Percentiles rank a stretch among this genome's conserved stretches.
Evolutionary conservation across 345 rosid species (phyloP).

Genomic region (Geranium rotundifolium): DNA sequence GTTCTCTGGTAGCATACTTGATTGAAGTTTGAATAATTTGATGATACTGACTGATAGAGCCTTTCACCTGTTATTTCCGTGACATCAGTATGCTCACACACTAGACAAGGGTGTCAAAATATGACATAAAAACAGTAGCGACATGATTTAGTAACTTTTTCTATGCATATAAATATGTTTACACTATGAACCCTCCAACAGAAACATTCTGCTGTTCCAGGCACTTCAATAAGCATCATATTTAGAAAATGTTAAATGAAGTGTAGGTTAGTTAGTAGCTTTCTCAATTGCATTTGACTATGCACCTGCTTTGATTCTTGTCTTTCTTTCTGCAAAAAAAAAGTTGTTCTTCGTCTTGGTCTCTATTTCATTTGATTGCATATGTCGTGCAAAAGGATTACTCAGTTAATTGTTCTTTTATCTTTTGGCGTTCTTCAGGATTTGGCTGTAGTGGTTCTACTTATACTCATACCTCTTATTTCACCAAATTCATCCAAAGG

Average conservation of each 20-base stretch:
- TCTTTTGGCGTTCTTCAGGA: constrained; percentile 45
- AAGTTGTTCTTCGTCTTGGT: neutral
- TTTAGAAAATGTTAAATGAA: neutral
- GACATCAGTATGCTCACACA: neutral
- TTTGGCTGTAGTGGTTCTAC: constrained; percentile 93
- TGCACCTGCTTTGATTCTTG: neutral
- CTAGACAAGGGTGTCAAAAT: constrained; percentile 6
- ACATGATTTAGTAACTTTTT: neutral
- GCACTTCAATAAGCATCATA: neutral
- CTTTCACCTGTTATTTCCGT: constrained; percentile 3
- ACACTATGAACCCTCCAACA: neutral
- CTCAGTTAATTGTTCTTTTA: constrained; percentile 1
- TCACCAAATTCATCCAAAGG: constrained; percentile 98
- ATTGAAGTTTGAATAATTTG: constrained; percentile 6
- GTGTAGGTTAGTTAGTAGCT: neutral
- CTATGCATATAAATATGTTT: neutral
- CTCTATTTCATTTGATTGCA: constrained; percentile 4
- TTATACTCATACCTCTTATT: constrained; percentile 94
- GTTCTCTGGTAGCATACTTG: constrained; percentile 5
- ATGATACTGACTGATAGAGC: constrained; percentile 1
- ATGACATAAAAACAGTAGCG: neutral
- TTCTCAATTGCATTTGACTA: neutral
- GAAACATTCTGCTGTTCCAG: neutral
- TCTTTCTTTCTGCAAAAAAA: neutral
- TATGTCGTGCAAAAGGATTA: constrained; percentile 5